Base-by-base conservation (phyloP, 305 asterid genomes). In the Solanum hybrid region DNA sequence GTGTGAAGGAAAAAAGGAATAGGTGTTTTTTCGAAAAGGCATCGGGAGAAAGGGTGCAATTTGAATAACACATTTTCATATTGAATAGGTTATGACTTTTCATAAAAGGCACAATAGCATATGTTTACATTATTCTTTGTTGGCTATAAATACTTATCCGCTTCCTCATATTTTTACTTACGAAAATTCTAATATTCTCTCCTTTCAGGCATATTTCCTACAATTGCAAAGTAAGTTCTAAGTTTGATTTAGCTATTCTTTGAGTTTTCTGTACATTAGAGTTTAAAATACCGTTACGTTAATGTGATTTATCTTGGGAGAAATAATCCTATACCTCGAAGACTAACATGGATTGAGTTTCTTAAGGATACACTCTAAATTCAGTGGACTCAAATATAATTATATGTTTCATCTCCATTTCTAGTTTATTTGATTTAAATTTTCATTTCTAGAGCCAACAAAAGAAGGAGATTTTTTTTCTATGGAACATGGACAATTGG, bases 211-310 rank as follows among this genome's bases (percentile, higher is more conserved):
- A 61, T 20, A 1, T 51, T 20, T 20, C 12, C 10, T 61, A 22
- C 11, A 61, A 20, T 37, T 2, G 0, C 5, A 65, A 51, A 65
- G 24, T 65, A 57, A 57, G 10, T 57, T 20, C 2, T 17, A 17
- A 20, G 9, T 17, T 10, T 57, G n/a, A 57, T 57, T 65, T 20
- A 9, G 4, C 0, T 8, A 2, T n/a, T 6, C 11, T 65, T n/a
- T n/a, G 31, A n/a, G 31, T n/a, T n/a, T 4, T 26, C 0, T n/a
- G 29, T 68, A 22, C 75, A 1, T 1, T 65, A 0, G 29, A 24
- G 15, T 68, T n/a, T n/a, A 1, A 10, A 4, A 1, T 10, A 10
- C 0, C 31, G 5, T 5, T n/a, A 2, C 10, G 20, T 22, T 10
- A n/a, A 2, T 68, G 7, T 10, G 11, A 4, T 24, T 68, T n/a